These are phyloP conservation scores for Zelonia costaricensis DNA, from an alignment of 208 protist species.

Conservation along the genomic window DNA sequence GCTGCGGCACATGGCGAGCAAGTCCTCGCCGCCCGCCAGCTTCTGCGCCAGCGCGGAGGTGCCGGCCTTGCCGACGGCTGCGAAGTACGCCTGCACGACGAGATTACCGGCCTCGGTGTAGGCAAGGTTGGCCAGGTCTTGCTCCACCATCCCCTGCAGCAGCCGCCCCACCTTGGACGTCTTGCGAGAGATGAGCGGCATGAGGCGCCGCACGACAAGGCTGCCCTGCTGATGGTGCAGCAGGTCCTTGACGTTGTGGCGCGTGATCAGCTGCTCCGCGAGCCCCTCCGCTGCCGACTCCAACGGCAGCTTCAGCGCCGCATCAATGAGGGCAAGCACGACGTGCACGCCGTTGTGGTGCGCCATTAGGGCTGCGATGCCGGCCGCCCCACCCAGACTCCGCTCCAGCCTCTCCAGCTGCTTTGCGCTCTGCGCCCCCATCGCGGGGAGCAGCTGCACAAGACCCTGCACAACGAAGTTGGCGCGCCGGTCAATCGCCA, in stretches of 20 bases:
- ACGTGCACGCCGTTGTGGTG: slow-evolving; percentile 81
- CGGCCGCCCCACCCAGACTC: slow-evolving; percentile 45
- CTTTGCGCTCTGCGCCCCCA: slow-evolving; percentile 27
- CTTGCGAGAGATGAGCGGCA: slow-evolving; percentile 63
- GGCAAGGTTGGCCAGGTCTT: slow-evolving; percentile 47
- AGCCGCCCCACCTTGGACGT: slow-evolving; percentile 64
- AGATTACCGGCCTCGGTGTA: slow-evolving; percentile 85
- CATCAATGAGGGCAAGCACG: slow-evolving; percentile 50
- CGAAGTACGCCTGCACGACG: slow-evolving; percentile 75
- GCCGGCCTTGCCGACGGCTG: slow-evolving; percentile 41
- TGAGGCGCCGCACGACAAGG: slow-evolving; percentile 74
- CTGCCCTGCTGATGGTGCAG: slow-evolving; percentile 64
- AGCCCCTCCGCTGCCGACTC: slow-evolving; percentile 51
- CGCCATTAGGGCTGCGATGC: slow-evolving; percentile 37
- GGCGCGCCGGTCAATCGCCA: slow-evolving; percentile 62
- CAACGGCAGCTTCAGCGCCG: slow-evolving; percentile 36
- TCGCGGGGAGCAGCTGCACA: slow-evolving; percentile 48
- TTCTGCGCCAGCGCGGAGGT: slow-evolving; percentile 59
- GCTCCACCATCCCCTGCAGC: slow-evolving; percentile 56
- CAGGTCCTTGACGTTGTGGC: slow-evolving; percentile 52
- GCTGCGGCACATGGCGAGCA: slow-evolving; percentile 68
- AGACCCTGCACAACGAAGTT: slow-evolving; percentile 88
- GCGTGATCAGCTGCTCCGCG: slow-evolving; percentile 47
- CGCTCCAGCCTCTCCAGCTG: slow-evolving; percentile 43
- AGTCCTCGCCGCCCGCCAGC: slow-evolving; percentile 52